Conservation (phyloP, 257 asterid species). For the Nicotiana attenuata region DNA sequence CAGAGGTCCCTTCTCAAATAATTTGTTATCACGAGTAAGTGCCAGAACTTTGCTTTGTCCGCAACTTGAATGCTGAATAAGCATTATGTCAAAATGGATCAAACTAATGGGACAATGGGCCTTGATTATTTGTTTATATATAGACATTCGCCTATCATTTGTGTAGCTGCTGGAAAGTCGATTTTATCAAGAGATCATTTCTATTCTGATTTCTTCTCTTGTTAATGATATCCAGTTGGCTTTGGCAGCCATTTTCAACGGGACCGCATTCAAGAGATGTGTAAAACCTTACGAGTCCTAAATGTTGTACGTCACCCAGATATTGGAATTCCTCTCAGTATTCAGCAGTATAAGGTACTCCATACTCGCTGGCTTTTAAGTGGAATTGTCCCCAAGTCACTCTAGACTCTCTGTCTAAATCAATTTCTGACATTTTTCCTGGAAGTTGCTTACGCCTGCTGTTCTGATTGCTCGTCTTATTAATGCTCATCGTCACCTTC, state of each 20-base stretch:
- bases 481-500: slow-evolving; percentile 79
- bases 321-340: slow-evolving; percentile 85
- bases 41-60: not conserved
- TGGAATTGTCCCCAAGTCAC: not conserved
- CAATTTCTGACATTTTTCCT: slow-evolving; percentile 11
- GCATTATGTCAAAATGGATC: not conserved
- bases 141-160: not conserved
- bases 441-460: slow-evolving; percentile 83
- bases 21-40: not conserved
- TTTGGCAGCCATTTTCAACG: slow-evolving; percentile 94
- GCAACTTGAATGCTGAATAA: slow-evolving; percentile 6
- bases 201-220: slow-evolving; percentile 58
- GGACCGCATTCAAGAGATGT: slow-evolving; percentile 80
- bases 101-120: slow-evolving; percentile 1
- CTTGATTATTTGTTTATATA: not conserved
- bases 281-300: slow-evolving; percentile 72
- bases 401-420: not conserved
- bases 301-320: slow-evolving; percentile 81
- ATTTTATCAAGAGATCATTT: slow-evolving; percentile 27
- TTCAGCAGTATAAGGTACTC: slow-evolving; percentile 87
- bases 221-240: slow-evolving; percentile 83
- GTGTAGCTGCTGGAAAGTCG: slow-evolving; percentile 4
- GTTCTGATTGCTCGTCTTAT: slow-evolving; percentile 85
- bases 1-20: not conserved
- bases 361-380: slow-evolving; percentile 11